Evolutionary conservation across 805 yeast species (phyloP), one percentile per base, ranked within the genome.

Genomic region (Tetrapisispora iriomotensis): DNA sequence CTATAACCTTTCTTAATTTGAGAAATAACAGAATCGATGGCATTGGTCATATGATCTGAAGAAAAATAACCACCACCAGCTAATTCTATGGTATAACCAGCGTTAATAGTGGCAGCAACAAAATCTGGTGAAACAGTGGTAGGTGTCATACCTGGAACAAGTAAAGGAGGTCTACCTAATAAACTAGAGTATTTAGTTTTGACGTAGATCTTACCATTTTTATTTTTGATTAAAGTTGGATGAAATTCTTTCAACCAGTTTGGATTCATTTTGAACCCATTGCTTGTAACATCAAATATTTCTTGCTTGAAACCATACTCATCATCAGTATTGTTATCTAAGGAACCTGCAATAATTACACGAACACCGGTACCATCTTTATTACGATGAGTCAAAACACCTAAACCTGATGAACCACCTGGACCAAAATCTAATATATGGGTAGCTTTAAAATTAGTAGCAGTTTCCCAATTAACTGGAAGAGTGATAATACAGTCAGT

Each of bases 131-230:
- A 81, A 41, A 88, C 96, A 24, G 98, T 92, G 32, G 95, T 77
- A 60, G 99, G 99, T 29, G 98, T 92, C 99, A 92, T 92, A 70
- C 98, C 99, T 28, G 99, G 95, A 51, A 92, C 92, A 81, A 94
- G 81, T 51, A 92, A 68, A 44, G 98, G 99, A 46, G 98, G 88
- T 65, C 87, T 83, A 46, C 96, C 95, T 47, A 92, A 67, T 53
- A 92, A 73, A 61, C 88, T 74, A 38, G 95, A 84, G 67, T 90
- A 87, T 67, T 87, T 88, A 52, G 99, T 92, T 64, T 88, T 94
- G 43, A 92, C 96, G 56, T 67, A 86, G 36, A 81, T 69, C 61
- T 84, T 79, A 51, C 86, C 88, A 38, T 71, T 68, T 42, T 67
- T 67, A 46, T 85, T 84, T 65, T 82, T 82, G 47, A 75, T 78